Evolutionary conservation across 306 rosid genomes (phyloP).

Genomic region (Astragalus membranaceus): DNA sequence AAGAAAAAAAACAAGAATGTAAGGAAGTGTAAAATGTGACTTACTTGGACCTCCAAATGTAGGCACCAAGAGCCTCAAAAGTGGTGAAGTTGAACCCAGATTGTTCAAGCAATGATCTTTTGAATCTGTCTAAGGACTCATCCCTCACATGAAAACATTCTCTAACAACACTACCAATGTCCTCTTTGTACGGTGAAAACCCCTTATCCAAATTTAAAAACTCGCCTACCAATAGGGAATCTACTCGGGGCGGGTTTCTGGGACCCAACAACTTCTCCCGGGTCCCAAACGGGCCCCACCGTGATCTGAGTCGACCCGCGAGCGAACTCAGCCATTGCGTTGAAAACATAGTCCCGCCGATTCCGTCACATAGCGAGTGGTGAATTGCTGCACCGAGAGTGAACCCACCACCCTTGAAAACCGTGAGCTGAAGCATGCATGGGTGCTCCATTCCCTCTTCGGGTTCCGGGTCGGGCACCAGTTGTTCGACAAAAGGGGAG

Average conservation of each 20-base stretch:
- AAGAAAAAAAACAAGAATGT: no score
- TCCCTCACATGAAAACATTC: slow-evolving; percentile 56
- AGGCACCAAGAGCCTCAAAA: slow-evolving; percentile 83
- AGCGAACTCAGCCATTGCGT: slow-evolving; percentile 65
- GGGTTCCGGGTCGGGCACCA: slow-evolving; percentile 55
- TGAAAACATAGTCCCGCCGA: slow-evolving; percentile 72
- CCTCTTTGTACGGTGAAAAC: slow-evolving; percentile 34
- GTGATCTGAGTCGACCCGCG: slow-evolving; percentile 41
- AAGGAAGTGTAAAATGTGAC: background rate
- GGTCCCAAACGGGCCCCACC: slow-evolving; percentile 53
- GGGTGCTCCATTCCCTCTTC: slow-evolving; percentile 46
- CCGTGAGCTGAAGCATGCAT: slow-evolving; percentile 60
- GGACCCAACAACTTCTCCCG: slow-evolving; percentile 46
- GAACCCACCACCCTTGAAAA: slow-evolving; percentile 69
- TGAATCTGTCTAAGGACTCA: slow-evolving; percentile 45
- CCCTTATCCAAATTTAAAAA: slow-evolving; percentile 47
- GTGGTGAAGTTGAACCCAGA: slow-evolving; percentile 63
- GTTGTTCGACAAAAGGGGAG: slow-evolving; percentile 35
- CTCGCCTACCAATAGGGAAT: slow-evolving; percentile 31
- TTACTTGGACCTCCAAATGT: slow-evolving; percentile 88
- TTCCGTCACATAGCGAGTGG: slow-evolving; percentile 71
- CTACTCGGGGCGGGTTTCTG: slow-evolving; percentile 40
- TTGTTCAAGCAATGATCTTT: slow-evolving; percentile 31
- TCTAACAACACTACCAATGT: slow-evolving; percentile 32
- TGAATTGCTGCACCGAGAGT: slow-evolving; percentile 68